These are phyloP conservation scores for Ustilago curta DNA, from an alignment of 1,284 basidiomycete species.

Conservation along the genomic window DNA sequence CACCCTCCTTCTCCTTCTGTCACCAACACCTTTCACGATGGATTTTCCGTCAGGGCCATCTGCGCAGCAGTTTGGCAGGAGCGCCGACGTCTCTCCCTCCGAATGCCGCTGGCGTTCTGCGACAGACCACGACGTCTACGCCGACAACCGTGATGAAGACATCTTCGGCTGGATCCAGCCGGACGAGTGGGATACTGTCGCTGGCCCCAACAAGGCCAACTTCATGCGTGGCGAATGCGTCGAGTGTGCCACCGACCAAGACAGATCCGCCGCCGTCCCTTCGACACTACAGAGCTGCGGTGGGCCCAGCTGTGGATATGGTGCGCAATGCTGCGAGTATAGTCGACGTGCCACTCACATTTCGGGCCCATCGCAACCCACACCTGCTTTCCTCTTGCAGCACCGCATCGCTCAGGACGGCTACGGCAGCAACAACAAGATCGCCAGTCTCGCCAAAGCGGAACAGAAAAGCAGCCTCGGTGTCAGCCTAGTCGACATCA, in stretches of 20 bases:
- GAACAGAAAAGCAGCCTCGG: conserved; percentile 35
- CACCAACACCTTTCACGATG: background rate
- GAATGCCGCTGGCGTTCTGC: conserved; percentile 23
- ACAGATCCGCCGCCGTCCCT: conserved; percentile 6
- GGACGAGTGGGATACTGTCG: conserved; percentile 50
- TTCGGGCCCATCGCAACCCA: conserved; percentile 9
- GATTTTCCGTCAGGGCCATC: background rate
- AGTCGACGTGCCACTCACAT: conserved; percentile 35
- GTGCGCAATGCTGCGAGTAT: conserved; percentile 49
- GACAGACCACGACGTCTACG: conserved; percentile 44
- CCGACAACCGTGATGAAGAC: conserved; percentile 49
- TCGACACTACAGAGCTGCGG: conserved; percentile 32
- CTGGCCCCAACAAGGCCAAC: conserved; percentile 44
- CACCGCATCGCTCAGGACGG: background rate
- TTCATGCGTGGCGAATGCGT: conserved; percentile 45
- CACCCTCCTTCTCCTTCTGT: background rate
- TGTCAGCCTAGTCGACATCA: conserved; percentile 56
- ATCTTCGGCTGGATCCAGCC: conserved; percentile 55
- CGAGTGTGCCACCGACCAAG: conserved; percentile 22
- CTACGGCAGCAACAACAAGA: conserved; percentile 10
- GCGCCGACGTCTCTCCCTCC: background rate
- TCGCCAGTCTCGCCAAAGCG: conserved; percentile 19
- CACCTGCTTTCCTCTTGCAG: conserved; percentile 14
- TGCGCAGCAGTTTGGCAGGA: background rate
- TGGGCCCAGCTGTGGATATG: conserved; percentile 45